Base-by-base conservation (phyloP, 1,139 yeast genomes). In the Sugiyamaella novakii region DNA sequence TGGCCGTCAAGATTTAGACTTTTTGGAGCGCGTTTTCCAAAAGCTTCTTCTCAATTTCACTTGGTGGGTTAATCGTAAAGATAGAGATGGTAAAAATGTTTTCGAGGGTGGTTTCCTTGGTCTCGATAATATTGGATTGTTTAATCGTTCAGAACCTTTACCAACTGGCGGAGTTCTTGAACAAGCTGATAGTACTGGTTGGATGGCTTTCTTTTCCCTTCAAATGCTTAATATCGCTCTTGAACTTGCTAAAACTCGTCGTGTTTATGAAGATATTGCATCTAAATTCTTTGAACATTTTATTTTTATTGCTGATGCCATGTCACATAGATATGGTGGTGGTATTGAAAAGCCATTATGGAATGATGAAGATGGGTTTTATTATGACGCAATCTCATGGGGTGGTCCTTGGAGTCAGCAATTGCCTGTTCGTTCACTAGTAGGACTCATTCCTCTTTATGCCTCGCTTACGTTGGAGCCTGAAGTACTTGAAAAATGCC, bases 11-110 rank as follows among this genome's bases (percentile, higher is more conserved):
- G 98, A 91, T 68, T 70, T 86, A 52, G 87, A 84, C 52, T 91
- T 91, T 66, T 77, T 91, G 68, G 98, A 91, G 68, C 76, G 92
- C 27, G 95, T 88, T 17, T 91, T 91, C 77, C 98, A 91, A 68
- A 91, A 91, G 67, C 77, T 91, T 60, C 71, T 91, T 65, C 74
- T 91, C 55, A 91, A 91, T 69, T 91, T 91, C 69, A 88, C 97
- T 21, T 91, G 98, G 98, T 91, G 98, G 98, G 97, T 91, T 51
- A 91, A 91, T 70, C 78, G 96, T 64, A 91, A 91, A 66, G 98
- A 91, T 69, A 71, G 78, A 5, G 86, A 84, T 54, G 98, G 97
- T 54, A 85, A 87, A 61, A 91, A 91, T 59, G 87, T 91, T 29
- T 91, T 91, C 65, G 96, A 87, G 70, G 98, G 98, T 57, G 98